Conservation (phyloP, 257 asterid species). For the Jacaranda mimosifolia region DNA sequence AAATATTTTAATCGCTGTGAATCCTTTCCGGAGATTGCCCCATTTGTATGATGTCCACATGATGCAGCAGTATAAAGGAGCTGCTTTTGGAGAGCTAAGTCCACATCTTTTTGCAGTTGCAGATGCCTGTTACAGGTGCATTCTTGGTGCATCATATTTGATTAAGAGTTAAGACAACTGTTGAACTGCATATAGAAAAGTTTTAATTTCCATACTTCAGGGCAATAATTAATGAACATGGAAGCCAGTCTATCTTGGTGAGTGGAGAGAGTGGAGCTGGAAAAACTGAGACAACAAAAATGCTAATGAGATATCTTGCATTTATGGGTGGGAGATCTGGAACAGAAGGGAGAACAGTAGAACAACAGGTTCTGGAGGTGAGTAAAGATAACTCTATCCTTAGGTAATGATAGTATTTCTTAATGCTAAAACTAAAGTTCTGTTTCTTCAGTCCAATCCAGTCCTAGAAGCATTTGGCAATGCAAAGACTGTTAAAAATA, state of each 20-base stretch:
- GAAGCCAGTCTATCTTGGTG: constrained; percentile 94
- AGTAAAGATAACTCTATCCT: constrained; percentile 36
- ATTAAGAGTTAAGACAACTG: background rate
- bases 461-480: constrained; percentile 98
- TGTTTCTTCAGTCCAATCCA: constrained; percentile 79
- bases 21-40: constrained; percentile 90
- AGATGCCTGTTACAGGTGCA: constrained; percentile 87
- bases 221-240: constrained; percentile 84
- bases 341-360: constrained; percentile 93
- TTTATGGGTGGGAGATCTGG: constrained; percentile 97
- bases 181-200: background rate
- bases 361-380: constrained; percentile 97
- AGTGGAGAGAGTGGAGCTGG: constrained; percentile 99
- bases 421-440: constrained; percentile 32
- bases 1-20: constrained; percentile 92
- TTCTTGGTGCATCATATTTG: constrained; percentile 13
- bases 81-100: constrained; percentile 91
- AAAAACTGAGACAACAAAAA: constrained; percentile 94
- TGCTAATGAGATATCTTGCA: constrained; percentile 97
- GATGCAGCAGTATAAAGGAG: constrained; percentile 98
- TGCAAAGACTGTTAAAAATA: constrained; percentile 93
- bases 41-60: constrained; percentile 89
- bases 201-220: constrained; percentile 48
- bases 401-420: constrained; percentile 27
- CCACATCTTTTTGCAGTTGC: constrained; percentile 99